phyloP scores from a whole-genome alignment of 345 rosid species.

The Turnera subulata region DNA sequence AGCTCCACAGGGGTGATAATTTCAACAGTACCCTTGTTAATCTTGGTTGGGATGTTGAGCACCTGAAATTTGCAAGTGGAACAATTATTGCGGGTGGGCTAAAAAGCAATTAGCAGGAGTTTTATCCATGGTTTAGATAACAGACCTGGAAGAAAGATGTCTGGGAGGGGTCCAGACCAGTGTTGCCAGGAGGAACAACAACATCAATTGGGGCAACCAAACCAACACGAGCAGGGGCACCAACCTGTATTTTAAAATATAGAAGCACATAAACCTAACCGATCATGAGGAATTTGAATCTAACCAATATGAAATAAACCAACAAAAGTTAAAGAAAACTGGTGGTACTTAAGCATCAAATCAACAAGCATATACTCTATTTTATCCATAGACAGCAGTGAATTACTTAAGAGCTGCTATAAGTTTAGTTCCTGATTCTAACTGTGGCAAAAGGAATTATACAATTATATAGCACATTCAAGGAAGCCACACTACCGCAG shows the following conservation, averaged over 20 bases:
- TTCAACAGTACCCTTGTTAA: constrained; percentile 99
- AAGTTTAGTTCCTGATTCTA: too few species aligned
- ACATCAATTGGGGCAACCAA: constrained; percentile 91
- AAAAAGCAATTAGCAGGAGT: neutral
- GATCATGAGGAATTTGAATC: too few species aligned
- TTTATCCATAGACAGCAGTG: too few species aligned
- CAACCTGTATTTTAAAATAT: constrained; percentile 45
- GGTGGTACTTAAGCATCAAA: too few species aligned
- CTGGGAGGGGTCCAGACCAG: constrained; percentile 95
- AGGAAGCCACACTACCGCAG: too few species aligned
- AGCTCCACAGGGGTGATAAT: constrained; percentile 92
- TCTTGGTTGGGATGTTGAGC: constrained; percentile 92
- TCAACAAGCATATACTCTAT: too few species aligned
- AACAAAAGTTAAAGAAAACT: neutral
- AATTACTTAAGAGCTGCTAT: too few species aligned
- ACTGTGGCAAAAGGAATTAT: too few species aligned
- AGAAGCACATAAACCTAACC: too few species aligned
- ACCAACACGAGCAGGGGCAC: constrained; percentile 99
- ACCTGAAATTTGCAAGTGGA: constrained; percentile 31
- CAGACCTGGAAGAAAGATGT: constrained; percentile 93
- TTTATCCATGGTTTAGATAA: neutral
- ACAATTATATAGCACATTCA: too few species aligned
- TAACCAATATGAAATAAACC: too few species aligned
- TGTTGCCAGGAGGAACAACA: constrained; percentile 93
- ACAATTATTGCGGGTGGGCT: neutral